Conservation (phyloP, 202 grass and related monocot species). For the Thinopyrum obtusiflorum region DNA sequence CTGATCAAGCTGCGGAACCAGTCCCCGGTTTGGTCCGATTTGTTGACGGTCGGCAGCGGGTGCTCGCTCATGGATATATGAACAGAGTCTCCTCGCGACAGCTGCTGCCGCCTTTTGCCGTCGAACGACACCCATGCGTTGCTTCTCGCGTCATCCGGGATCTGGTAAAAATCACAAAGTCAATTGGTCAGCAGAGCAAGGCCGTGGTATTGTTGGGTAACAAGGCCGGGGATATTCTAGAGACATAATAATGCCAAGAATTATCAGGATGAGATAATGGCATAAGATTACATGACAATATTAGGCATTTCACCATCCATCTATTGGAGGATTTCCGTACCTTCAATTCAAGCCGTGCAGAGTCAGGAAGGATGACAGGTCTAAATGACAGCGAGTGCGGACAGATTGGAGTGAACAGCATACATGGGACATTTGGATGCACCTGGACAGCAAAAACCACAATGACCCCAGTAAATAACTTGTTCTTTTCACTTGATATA, state of each 20-base stretch:
- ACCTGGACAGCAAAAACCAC: constrained; percentile 57
- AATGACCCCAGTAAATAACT: constrained; percentile 14
- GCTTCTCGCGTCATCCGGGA: constrained; percentile 81
- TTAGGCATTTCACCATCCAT: constrained; percentile 7
- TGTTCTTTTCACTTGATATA: not conserved
- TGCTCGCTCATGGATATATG: constrained; percentile 90
- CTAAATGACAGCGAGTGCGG: constrained; percentile 97
- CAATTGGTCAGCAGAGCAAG: constrained; percentile 6
- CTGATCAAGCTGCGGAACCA: constrained; percentile 95
- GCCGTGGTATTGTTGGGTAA: not conserved
- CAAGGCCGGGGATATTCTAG: not conserved
- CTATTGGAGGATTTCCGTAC: constrained; percentile 35
- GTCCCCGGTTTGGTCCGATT: constrained; percentile 88
- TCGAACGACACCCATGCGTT: constrained; percentile 97
- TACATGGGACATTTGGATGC: constrained; percentile 96
- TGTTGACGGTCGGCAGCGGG: constrained; percentile 94
- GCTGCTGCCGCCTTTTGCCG: constrained; percentile 86
- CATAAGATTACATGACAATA: not conserved
- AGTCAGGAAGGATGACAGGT: constrained; percentile 97
- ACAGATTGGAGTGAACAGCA: constrained; percentile 98
- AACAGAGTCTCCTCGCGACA: constrained; percentile 86
- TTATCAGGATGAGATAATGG: not conserved
- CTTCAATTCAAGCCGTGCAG: constrained; percentile 86
- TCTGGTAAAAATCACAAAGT: constrained; percentile 39
- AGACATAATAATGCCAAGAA: not conserved